These are phyloP conservation scores for Bryopsis sp. DNA, from an alignment of 139 green algal species.

Conservation along the genomic window DNA sequence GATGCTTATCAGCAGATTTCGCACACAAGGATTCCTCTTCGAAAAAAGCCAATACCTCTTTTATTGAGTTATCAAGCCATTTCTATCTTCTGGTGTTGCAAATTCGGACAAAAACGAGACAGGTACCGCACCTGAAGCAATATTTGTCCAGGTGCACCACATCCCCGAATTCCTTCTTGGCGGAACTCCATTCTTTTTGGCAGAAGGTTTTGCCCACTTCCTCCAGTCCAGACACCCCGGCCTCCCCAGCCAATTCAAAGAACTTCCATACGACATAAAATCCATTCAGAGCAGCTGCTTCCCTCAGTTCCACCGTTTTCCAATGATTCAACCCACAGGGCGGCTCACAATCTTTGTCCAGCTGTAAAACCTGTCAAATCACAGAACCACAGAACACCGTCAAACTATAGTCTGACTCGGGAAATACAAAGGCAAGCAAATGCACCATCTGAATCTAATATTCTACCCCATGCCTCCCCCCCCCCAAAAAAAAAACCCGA, in stretches of 20 bases:
- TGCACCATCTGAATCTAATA: neutral
- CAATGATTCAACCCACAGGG: neutral
- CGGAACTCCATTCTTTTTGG: neutral
- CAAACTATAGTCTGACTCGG: neutral
- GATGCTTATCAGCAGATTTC: too few species aligned
- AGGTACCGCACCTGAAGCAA: slow-evolving; percentile 4
- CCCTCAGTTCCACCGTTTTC: neutral
- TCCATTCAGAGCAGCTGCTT: slow-evolving; percentile 11
- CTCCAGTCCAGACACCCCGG: neutral
- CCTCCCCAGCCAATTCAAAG: neutral
- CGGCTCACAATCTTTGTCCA: neutral
- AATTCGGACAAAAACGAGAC: too few species aligned
- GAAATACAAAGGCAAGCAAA: neutral
- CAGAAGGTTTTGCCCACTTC: neutral
- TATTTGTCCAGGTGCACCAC: neutral
- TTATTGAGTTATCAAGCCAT: too few species aligned
- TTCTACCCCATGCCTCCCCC: neutral
- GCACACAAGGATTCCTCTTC: too few species aligned
- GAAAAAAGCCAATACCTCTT: too few species aligned
- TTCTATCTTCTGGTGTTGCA: too few species aligned
- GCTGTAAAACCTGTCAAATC: neutral
- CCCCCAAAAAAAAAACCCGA: too few species aligned
- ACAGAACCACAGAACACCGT: neutral
- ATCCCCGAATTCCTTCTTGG: neutral
- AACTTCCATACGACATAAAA: neutral